Evolutionary conservation across 306 rosid species (phyloP), one percentile per base, ranked within the genome.

Genomic region (Trifolium fragiferum): DNA sequence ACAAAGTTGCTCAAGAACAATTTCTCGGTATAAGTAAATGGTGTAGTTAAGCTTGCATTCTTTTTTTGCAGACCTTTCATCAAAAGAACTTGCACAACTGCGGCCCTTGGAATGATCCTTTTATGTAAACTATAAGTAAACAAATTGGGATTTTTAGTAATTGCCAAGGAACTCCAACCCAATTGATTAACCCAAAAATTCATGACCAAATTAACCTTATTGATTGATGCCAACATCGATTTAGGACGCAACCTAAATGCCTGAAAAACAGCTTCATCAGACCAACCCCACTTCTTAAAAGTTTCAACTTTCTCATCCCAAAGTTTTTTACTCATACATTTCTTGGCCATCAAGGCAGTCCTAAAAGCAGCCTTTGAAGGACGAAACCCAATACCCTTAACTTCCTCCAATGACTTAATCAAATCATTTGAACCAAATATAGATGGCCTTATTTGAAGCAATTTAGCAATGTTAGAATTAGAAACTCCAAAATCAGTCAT

Each of bases 261-360:
- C 7, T 46, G 9, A 9, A n/a, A 14, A 83, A 67, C 10, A 46
- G 35, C 83, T 5, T 86, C 83, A 19, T 86, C 89, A 8, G 82
- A 63, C 79, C 74, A 90, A 15, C 96, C 96, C 90, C 89, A 90
- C 7, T 32, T 79, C 79, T 70, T 84, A 55, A 41, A 84, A 44
- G 43, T 30, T 8, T 81, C 67, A 5, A 82, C 63, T 68, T 86
- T 90, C 3, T 71, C 68, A 25, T 84, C 60, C 90, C 88, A 86
- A 0, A 55, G 63, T 4, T 83, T 51, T 77, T 80, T 59, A 1
- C 47, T 73, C 60, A 80, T 5, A 10, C 74, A 8, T 16, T 21
- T 20, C 73, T 62, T 53, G 14, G 80, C 80, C 8, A 18, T 5
- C n/a, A 85, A 63, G 0, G 87, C 93, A 0, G 8, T 2, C 30